Evolutionary conservation across 345 rosid species (phyloP).

Genomic region (Salix suchowensis): DNA sequence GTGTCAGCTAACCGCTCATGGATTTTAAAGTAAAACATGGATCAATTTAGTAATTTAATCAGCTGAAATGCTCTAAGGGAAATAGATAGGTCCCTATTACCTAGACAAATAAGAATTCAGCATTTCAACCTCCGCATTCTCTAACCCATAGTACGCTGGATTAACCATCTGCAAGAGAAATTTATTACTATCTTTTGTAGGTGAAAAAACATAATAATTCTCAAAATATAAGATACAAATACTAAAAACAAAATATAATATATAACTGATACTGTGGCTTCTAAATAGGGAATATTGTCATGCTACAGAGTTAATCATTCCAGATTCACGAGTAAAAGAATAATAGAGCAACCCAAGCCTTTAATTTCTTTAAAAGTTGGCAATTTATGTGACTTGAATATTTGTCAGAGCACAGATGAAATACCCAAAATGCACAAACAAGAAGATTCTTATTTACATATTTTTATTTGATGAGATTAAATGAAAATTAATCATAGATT

Average conservation of each 20-base stretch:
- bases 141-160: constrained; percentile 96
- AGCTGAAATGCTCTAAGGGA: not conserved
- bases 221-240: not conserved
- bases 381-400: too few relatives aligned
- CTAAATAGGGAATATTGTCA: too few relatives aligned
- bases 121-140: constrained; percentile 59
- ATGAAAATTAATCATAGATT: too few relatives aligned
- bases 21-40: not conserved
- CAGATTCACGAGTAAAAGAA: too few relatives aligned
- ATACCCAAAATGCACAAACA: too few relatives aligned
- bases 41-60: not conserved
- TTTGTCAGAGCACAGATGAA: too few relatives aligned
- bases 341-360: too few relatives aligned
- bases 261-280: too few relatives aligned
- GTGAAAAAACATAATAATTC: not conserved
- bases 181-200: not conserved
- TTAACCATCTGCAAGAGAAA: constrained; percentile 61
- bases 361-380: too few relatives aligned
- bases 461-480: too few relatives aligned
- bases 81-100: constrained; percentile 25
- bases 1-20: not conserved
- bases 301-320: too few relatives aligned
- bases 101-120: constrained; percentile 79
- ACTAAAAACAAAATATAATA: not conserved
- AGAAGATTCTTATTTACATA: too few relatives aligned